Evolutionary conservation across 345 rosid species (phyloP).

Genomic region (Aurinia saxatilis): DNA sequence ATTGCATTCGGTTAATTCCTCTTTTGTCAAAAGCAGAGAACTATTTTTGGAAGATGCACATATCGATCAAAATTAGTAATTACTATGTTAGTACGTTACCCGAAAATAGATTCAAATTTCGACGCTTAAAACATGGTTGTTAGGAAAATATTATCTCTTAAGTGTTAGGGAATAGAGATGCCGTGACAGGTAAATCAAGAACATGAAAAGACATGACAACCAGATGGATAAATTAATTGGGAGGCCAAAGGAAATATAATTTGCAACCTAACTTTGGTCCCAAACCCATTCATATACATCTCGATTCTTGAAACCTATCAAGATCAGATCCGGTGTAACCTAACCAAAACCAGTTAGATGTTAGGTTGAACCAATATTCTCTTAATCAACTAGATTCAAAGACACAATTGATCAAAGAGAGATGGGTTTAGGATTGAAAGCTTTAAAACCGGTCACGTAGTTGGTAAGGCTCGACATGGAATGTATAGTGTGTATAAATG

Average conservation of each 20-base stretch:
- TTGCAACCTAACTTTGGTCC: background rate
- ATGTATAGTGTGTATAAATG: slow-evolving; percentile 6
- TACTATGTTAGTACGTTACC: background rate
- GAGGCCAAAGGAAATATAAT: slow-evolving; percentile 1
- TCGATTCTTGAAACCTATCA: slow-evolving; percentile 7
- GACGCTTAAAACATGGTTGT: too few species aligned
- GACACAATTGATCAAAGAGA: background rate
- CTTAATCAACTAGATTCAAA: background rate
- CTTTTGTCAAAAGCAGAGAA: background rate
- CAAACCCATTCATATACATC: background rate
- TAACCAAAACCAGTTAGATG: background rate
- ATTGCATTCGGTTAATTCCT: background rate
- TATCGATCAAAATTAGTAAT: too few species aligned
- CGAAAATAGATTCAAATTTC: background rate
- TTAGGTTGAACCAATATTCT: background rate
- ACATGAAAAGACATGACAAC: slow-evolving; percentile 11
- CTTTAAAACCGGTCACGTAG: background rate
- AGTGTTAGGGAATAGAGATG: background rate
- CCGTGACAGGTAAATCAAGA: slow-evolving; percentile 21
- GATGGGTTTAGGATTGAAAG: background rate
- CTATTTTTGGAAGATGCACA: background rate
- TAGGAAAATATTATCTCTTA: too few species aligned
- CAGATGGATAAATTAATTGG: slow-evolving; percentile 4
- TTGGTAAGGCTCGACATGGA: slow-evolving; percentile 4
- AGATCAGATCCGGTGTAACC: background rate